Conservation (phyloP, 169 alveolate genomes). For the Plasmodium ovale region DNA sequence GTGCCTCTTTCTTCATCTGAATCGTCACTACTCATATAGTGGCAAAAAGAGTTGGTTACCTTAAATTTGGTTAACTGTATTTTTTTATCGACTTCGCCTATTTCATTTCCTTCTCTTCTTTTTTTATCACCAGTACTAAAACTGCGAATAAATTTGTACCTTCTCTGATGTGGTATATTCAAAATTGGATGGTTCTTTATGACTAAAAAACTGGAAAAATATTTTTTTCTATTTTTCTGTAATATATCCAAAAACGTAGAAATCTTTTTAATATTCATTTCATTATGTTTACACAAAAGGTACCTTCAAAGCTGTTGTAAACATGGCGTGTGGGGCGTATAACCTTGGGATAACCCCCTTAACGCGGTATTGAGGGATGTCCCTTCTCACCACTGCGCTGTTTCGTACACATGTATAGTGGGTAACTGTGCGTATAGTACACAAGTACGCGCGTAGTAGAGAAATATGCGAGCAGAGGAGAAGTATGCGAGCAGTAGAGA, state of each 20-base stretch:
- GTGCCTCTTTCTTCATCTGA: constrained; percentile 43
- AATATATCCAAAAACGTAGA: constrained; percentile 35
- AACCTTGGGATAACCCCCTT: too few species aligned
- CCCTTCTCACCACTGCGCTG: background rate
- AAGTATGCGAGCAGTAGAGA: too few species aligned
- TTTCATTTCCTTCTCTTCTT: background rate
- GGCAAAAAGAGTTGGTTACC: constrained; percentile 1
- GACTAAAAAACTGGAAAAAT: constrained; percentile 9
- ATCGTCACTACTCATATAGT: constrained; percentile 49
- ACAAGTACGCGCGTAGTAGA: too few species aligned
- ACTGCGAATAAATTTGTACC: background rate
- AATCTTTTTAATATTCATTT: constrained; percentile 46
- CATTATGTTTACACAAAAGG: constrained; percentile 16
- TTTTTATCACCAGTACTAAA: constrained; percentile 15
- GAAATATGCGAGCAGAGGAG: too few species aligned
- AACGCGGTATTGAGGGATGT: too few species aligned
- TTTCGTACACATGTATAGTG: background rate
- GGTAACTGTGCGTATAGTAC: too few species aligned
- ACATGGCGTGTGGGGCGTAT: too few species aligned
- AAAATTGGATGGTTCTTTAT: constrained; percentile 3
- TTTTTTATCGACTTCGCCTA: constrained; percentile 35
- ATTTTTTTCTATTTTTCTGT: constrained; percentile 28
- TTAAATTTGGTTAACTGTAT: constrained; percentile 45
- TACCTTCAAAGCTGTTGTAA: too few species aligned
- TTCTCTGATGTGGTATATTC: background rate